Conservation (phyloP, 768 basidiomycete genomes). For the Podaxis rugospora region DNA sequence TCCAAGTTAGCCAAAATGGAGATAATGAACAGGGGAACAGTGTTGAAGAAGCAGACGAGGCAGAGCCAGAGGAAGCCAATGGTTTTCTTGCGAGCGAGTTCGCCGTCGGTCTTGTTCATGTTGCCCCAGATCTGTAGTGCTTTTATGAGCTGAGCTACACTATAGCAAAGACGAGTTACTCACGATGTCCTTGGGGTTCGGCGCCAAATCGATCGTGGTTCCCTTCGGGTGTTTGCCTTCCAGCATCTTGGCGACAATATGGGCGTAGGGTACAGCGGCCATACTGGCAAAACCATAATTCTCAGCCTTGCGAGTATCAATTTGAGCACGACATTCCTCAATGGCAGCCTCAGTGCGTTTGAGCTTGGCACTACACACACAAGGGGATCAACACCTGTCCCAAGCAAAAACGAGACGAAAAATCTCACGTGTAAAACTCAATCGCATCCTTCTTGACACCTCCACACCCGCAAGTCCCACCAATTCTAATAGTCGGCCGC, state of each 20-base stretch:
- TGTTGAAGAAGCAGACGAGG: slow-evolving; percentile 90
- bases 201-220: slow-evolving; percentile 67
- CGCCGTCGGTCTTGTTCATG: slow-evolving; percentile 66
- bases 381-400: slow-evolving; percentile 10
- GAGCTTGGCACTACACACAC: slow-evolving; percentile 37
- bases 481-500: slow-evolving; percentile 76
- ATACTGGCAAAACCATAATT: slow-evolving; percentile 91
- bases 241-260: slow-evolving; percentile 74
- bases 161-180: slow-evolving; percentile 16
- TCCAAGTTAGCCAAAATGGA: slow-evolving; percentile 90
- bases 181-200: slow-evolving; percentile 88
- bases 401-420: not conserved
- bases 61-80: slow-evolving; percentile 79
- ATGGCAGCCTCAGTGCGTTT: slow-evolving; percentile 71
- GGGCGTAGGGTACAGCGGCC: slow-evolving; percentile 85
- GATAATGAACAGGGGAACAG: slow-evolving; percentile 85
- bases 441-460: slow-evolving; percentile 89
- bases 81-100: slow-evolving; percentile 60
- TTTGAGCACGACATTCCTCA: slow-evolving; percentile 67
- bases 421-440: slow-evolving; percentile 80
- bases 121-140: slow-evolving; percentile 80
- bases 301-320: slow-evolving; percentile 74
- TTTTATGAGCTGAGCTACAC: not conserved
- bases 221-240: slow-evolving; percentile 69
- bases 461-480: slow-evolving; percentile 79